Base-by-base conservation (phyloP, 768 basidiomycete species). In the Mycena capillaripes region DNA sequence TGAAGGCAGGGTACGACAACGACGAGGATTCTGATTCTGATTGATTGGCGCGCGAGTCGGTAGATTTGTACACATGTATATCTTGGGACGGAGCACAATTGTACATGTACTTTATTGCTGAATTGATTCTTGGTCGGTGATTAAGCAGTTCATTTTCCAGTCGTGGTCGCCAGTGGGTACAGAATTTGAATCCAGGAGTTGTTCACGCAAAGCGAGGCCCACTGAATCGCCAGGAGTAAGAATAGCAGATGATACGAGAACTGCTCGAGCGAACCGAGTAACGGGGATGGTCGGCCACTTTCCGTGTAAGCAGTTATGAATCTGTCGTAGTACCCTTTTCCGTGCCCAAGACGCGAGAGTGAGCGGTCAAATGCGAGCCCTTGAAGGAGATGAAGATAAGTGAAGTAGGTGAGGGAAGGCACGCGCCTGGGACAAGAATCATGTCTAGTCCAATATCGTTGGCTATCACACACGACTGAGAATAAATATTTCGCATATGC, bases 311-410 rank as follows among this genome's bases (percentile, higher is more conserved):
- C 79, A 3, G 89, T 81, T 40, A 95, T 83, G 81, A 93, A 95
- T 17, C 87, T 85, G 81, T 95, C 94, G 75, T 95, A 95, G 81
- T 93, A 95, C 8, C 94, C 94, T 79, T 93, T 95, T 27, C 94
- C 94, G 74, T 95, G 93, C 12, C 94, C 94, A 32, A 95, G 86
- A 34, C 94, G 90, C 57, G 90, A 90, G 64, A 92, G 79, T 19
- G 87, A 87, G 48, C 83, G 84, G 81, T 95, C 94, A 75, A 95
- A 95, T 12, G 92, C 94, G 56, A 95, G 64, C 87, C 50, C 92
- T 94, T 92, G 38, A 34, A 2, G 79, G 63, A 50, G 42, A 30
- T 42, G 7, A 36, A 40, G 57, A 63, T 14, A 10, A 42, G 17
- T 25, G 63, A 61, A 55, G 48, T 29, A 66, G 25, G 4, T 42